Conservation (phyloP, 2,329 filamentous ascomycete genomes). For the Teratosphaeria pseudoeucalypti region DNA sequence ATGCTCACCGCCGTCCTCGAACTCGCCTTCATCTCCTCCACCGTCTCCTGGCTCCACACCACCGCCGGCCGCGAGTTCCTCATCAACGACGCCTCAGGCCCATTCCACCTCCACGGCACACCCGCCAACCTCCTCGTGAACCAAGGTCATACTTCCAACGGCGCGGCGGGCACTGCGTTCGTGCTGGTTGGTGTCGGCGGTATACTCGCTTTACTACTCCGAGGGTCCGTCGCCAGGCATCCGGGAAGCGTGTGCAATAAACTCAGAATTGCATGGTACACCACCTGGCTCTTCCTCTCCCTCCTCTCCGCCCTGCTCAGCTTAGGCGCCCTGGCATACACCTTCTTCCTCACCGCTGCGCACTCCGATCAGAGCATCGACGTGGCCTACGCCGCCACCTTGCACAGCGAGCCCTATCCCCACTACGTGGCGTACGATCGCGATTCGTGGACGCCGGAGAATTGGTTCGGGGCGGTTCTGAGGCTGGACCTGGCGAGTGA, state of each 20-base stretch:
- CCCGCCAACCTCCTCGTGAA: conserved; percentile 25
- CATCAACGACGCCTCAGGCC: not conserved
- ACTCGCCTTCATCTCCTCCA: not conserved
- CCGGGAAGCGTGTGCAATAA: too few species aligned
- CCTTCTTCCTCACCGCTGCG: too few species aligned
- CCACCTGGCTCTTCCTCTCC: too few species aligned
- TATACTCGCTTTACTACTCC: conserved; percentile 6
- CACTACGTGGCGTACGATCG: conserved; percentile 19
- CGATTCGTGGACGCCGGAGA: conserved; percentile 20
- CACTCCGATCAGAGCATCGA: conserved; percentile 8
- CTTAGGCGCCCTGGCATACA: too few species aligned
- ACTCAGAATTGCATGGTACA: too few species aligned
- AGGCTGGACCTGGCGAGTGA: conserved; percentile 9
- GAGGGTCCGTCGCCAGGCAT: too few species aligned
- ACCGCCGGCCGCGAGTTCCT: too few species aligned
- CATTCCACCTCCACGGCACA: conserved; percentile 29
- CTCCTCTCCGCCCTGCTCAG: too few species aligned
- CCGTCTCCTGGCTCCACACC: not conserved
- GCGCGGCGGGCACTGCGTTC: conserved; percentile 21
- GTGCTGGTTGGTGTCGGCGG: conserved; percentile 20
- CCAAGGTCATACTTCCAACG: conserved; percentile 23
- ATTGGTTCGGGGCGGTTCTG: conserved; percentile 20
- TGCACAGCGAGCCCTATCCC: conserved; percentile 18
- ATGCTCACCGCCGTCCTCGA: too few species aligned
- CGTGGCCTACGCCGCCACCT: conserved; percentile 9